phyloP scores from a whole-genome alignment of 768 basidiomycete genomes.

The Naematelia aurantialba region DNA sequence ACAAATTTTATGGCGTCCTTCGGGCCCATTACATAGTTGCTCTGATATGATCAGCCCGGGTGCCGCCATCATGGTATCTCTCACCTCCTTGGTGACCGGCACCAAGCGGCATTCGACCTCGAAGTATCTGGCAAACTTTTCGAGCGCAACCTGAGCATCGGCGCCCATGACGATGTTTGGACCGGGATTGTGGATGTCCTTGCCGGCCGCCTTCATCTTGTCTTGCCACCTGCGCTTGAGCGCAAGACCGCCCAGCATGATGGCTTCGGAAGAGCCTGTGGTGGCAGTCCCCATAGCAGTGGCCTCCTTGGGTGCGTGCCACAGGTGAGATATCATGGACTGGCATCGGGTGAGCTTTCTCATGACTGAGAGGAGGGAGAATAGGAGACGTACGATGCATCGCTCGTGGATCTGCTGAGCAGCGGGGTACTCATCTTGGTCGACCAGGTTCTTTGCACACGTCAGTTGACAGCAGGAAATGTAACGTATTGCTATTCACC shows the following conservation, averaged over 20 bases:
- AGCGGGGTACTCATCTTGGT: slow-evolving; percentile 66
- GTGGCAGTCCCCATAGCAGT: slow-evolving; percentile 65
- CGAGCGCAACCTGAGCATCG: slow-evolving; percentile 67
- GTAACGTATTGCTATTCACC: slow-evolving; percentile 16
- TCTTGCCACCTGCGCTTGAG: slow-evolving; percentile 69
- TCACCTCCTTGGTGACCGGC: slow-evolving; percentile 59
- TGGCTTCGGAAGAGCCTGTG: slow-evolving; percentile 68
- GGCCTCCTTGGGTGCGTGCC: slow-evolving; percentile 61
- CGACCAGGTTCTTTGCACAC: slow-evolving; percentile 58
- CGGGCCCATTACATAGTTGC: slow-evolving; percentile 72
- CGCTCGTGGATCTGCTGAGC: slow-evolving; percentile 44
- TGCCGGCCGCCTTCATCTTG: slow-evolving; percentile 63
- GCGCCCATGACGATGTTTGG: slow-evolving; percentile 55
- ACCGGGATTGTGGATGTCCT: slow-evolving; percentile 64
- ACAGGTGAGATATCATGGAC: slow-evolving; percentile 64
- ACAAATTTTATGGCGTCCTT: slow-evolving; percentile 63
- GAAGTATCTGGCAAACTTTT: slow-evolving; percentile 66
- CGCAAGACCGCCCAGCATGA: slow-evolving; percentile 68
- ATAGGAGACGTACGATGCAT: slow-evolving; percentile 37
- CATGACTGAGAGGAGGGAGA: background rate
- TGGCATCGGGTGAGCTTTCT: slow-evolving; percentile 7
- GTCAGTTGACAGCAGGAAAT: background rate
- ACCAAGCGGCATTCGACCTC: slow-evolving; percentile 66
- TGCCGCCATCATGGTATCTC: background rate
- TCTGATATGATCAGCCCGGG: slow-evolving; percentile 39